Evolutionary conservation across 495 filamentous ascomycete species (phyloP).

Genomic region (Annulohypoxylon nitens): DNA sequence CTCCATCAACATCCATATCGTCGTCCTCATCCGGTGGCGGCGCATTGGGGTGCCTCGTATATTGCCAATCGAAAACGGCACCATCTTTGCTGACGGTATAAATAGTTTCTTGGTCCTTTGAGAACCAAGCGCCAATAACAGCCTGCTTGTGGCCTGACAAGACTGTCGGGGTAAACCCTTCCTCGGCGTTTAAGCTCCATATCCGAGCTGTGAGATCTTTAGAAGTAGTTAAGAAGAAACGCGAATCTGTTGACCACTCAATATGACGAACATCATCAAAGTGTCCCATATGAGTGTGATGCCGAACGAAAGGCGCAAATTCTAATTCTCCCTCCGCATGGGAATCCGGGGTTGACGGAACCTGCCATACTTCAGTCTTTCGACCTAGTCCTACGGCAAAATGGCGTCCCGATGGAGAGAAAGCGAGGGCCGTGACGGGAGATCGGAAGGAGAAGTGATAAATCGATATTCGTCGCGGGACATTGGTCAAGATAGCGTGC

Average conservation of each 20-base stretch:
- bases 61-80: conserved; percentile 75
- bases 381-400: conserved; percentile 89
- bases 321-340: conserved; percentile 85
- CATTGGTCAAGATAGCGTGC: conserved; percentile 89
- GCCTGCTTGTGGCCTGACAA: conserved; percentile 89
- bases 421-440: conserved; percentile 84
- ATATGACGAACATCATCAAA: conserved; percentile 87
- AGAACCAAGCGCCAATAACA: conserved; percentile 91
- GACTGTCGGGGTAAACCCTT: conserved; percentile 89
- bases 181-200: conserved; percentile 91
- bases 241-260: conserved; percentile 94
- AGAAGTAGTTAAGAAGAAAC: conserved; percentile 91
- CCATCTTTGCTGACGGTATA: conserved; percentile 71
- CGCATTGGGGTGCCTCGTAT: conserved; percentile 65
- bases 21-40: conserved; percentile 67
- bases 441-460: conserved; percentile 95
- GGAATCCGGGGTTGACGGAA: conserved; percentile 85
- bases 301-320: conserved; percentile 92
- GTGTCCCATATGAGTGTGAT: conserved; percentile 87
- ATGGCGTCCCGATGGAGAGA: conserved; percentile 90
- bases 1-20: conserved; percentile 70
- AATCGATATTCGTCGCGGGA: conserved; percentile 83
- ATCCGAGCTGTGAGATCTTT: conserved; percentile 93
- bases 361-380: conserved; percentile 94
- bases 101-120: conserved; percentile 83